Base-by-base conservation (phyloP, 2,329 filamentous ascomycete species). In the Lachnellula cervina region DNA sequence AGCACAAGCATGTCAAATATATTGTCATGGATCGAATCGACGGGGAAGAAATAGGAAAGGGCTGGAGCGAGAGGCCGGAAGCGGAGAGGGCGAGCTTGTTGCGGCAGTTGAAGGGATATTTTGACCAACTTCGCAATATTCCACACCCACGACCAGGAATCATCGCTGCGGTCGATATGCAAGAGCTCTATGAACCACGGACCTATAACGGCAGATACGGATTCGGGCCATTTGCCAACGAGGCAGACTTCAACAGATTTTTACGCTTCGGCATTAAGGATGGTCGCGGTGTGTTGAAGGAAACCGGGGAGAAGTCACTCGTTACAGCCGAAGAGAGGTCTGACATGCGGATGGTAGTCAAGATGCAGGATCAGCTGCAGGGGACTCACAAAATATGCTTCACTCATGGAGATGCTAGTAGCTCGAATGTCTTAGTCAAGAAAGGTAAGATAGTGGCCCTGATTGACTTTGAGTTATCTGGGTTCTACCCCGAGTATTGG, bases 1-100 rank as follows among this genome's bases (percentile, higher is more conserved):
- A 53, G 7, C 65, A 49, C 43, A 55, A 55, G 5, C 64, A 57
- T 4, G 25, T 5, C 14, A 71, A 68, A 0, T 75, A 74, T 38
- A 72, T 73, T 37, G 60, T 71, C 42, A 74, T 74, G 70, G 67
- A 71, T 59, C 67, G 64, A 49, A 70, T 73, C 21, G 57, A 67
- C 23, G 71, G 71, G 8, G 61, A 69, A 1, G 68, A 64, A 1
- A 64, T 73, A 55, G 63, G 60, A 19, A 23, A 14, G 21, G 45
- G 32, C 44, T 54, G 55, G 51, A 40, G 14, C 37, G 37, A 40
- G 8, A 16, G 37, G 16, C 37, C 37, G 14, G 37, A 40, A 13
- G 16, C 16, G 0, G 37, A 40, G 16, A 5, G n/a, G 2, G 16
- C 14, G 16, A 40, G 37, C 37, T 4, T 40, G 5, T 9, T 40